These are phyloP conservation scores for Colletotrichum lindemuthianum DNA, from an alignment of 2,329 filamentous ascomycete species.

Conservation along the genomic window DNA sequence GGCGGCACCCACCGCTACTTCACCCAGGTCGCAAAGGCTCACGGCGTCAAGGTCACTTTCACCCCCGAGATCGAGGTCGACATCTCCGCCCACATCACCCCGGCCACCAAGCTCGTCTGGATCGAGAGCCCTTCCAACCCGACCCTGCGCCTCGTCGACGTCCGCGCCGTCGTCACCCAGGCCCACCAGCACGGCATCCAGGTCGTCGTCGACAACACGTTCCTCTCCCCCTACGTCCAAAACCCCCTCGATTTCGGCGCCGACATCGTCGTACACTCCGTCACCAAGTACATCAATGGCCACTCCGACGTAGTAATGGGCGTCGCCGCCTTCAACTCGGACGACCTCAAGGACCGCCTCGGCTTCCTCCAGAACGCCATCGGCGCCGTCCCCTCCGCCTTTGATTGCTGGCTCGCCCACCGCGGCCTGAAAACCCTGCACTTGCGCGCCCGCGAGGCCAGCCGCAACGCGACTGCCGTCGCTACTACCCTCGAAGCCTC, in stretches of 20 bases:
- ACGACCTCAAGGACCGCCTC: conserved; percentile 79
- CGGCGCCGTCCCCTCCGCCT: conserved; percentile 91
- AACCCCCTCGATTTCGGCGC: conserved; percentile 95
- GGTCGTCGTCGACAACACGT: conserved; percentile 99
- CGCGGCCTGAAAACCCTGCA: conserved; percentile 97
- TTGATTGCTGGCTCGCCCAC: conserved; percentile 98
- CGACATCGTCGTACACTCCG: conserved; percentile 95
- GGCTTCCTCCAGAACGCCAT: conserved; percentile 97
- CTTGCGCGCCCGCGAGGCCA: conserved; percentile 87
- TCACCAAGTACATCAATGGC: conserved; percentile 99
- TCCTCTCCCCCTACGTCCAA: conserved; percentile 95
- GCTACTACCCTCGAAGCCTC: conserved; percentile 82
- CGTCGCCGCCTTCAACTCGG: conserved; percentile 92
- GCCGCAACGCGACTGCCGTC: conserved; percentile 80
- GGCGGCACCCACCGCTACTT: conserved; percentile 99
- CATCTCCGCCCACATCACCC: conserved; percentile 83
- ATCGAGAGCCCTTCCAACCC: conserved; percentile 97
- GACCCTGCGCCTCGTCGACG: conserved; percentile 91
- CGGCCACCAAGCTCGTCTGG: conserved; percentile 94
- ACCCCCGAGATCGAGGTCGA: conserved; percentile 92
- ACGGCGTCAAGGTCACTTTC: conserved; percentile 95
- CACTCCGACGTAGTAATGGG: conserved; percentile 98
- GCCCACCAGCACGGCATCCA: conserved; percentile 90
- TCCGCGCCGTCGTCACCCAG: conserved; percentile 81
- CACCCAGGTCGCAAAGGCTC: conserved; percentile 94